Conservation (phyloP, 768 basidiomycete genomes). For the Termitomyces sp. region DNA sequence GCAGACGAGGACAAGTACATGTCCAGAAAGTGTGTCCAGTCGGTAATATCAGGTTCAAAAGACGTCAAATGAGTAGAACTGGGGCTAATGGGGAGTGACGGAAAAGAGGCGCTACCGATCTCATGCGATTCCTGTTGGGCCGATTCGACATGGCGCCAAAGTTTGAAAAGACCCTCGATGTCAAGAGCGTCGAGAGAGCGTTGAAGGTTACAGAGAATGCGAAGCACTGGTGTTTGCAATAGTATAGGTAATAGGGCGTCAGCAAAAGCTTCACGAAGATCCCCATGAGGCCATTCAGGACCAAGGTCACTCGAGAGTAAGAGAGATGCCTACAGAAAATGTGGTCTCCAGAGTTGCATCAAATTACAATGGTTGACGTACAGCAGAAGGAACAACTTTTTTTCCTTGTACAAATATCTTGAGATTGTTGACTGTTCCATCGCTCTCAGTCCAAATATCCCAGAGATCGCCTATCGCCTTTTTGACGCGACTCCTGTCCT, state of each 20-base stretch:
- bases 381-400: conserved; percentile 51
- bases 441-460: conserved; percentile 61
- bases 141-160: conserved; percentile 31
- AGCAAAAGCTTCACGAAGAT: conserved; percentile 47
- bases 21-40: conserved; percentile 63
- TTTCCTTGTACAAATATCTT: conserved; percentile 70
- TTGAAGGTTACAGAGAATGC: conserved; percentile 55
- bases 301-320: conserved; percentile 20
- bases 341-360: background rate
- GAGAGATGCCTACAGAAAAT: conserved; percentile 17
- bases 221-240: conserved; percentile 45
- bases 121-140: conserved; percentile 5
- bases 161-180: conserved; percentile 68
- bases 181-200: conserved; percentile 76
- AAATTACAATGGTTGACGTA: conserved; percentile 24
- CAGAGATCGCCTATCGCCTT: conserved; percentile 67
- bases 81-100: conserved; percentile 25
- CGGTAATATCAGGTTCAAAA: conserved; percentile 51
- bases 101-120: conserved; percentile 6
- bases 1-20: conserved; percentile 36
- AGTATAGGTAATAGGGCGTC: conserved; percentile 42
- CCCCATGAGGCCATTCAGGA: conserved; percentile 11
- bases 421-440: conserved; percentile 75
- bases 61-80: conserved; percentile 23
- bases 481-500: conserved; percentile 50